Conservation (phyloP, 352 stramenopile species). For the Peronosclerospora sorghi region DNA sequence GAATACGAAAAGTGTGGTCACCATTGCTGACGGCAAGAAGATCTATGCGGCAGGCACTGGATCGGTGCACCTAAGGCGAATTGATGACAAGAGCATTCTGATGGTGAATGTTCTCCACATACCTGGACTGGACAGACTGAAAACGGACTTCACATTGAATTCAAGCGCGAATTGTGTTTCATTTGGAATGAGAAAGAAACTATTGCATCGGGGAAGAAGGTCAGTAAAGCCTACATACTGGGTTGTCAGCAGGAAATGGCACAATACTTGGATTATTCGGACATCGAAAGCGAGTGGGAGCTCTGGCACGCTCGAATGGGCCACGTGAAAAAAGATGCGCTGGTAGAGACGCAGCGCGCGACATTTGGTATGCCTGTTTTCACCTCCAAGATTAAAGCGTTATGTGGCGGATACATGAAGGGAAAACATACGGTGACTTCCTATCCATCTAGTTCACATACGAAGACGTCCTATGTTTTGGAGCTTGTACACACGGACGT, state of each 20-base stretch:
- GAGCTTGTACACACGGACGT: conserved; percentile 7
- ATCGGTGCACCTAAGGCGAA: not conserved
- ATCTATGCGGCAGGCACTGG: conserved; percentile 2
- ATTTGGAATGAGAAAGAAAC: not conserved
- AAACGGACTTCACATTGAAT: conserved; percentile 5
- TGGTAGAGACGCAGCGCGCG: conserved; percentile 1
- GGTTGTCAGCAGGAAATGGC: conserved; percentile 6
- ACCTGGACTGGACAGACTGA: conserved; percentile 7
- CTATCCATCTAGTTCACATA: too few relatives aligned
- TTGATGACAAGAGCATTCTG: not conserved
- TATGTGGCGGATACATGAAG: conserved; percentile 7
- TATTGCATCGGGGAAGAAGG: not conserved
- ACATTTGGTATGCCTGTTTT: too few relatives aligned
- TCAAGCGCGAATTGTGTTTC: not conserved
- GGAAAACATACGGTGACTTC: conserved; percentile 10
- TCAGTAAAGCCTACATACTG: conserved; percentile 5
- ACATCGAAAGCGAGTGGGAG: conserved; percentile 7
- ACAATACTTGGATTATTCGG: conserved; percentile 3
- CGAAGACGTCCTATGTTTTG: conserved; percentile 6
- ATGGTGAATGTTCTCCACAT: conserved; percentile 7
- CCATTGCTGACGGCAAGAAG: conserved; percentile 9
- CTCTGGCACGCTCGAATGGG: conserved; percentile 9
- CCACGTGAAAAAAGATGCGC: not conserved
- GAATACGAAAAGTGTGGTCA: too few relatives aligned
- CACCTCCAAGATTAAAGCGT: too few relatives aligned